These are phyloP conservation scores for Chlamydomonas sphaeroides DNA, from an alignment of 139 green algal species.

Conservation along the genomic window DNA sequence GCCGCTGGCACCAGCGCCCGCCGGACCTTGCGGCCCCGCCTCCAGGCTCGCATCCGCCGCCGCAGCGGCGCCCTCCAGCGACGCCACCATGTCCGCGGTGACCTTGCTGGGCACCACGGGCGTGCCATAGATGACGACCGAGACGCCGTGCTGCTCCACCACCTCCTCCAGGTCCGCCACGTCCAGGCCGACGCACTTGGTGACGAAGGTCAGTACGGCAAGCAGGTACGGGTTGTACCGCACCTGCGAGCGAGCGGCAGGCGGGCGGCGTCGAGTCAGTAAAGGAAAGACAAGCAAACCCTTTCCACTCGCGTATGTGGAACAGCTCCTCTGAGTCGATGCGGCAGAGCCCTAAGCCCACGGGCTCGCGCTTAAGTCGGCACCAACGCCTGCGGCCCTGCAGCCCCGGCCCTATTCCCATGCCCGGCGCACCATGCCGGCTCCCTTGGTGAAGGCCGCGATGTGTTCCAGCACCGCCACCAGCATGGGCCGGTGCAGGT, in stretches of 20 bases:
- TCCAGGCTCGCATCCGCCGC: too few species aligned
- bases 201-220: constrained; percentile 65
- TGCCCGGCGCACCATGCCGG: constrained; percentile 31
- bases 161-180: constrained; percentile 53
- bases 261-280: too few species aligned
- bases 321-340: too few species aligned
- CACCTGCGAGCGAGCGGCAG: too few species aligned
- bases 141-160: constrained; percentile 43
- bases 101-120: constrained; percentile 3
- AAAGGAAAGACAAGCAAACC: too few species aligned
- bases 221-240: constrained; percentile 64
- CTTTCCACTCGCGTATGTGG: too few species aligned
- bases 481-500: constrained; percentile 59
- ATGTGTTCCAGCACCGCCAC: constrained; percentile 52
- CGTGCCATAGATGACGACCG: constrained; percentile 51
- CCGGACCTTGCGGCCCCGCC: too few species aligned
- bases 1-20: too few species aligned
- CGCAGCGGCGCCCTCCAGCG: not conserved
- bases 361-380: too few species aligned
- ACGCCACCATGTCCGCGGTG: constrained; percentile 10
- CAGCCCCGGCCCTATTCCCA: too few species aligned
- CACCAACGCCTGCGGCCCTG: too few species aligned
- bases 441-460: constrained; percentile 32
- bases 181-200: constrained; percentile 59
- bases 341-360: too few species aligned